A percentile compares a stretch with the other conserved stretches of the same genome.
These are phyloP conservation scores for Boletales sp. DNA, from an alignment of 768 basidiomycete species.

Conservation along the genomic window DNA sequence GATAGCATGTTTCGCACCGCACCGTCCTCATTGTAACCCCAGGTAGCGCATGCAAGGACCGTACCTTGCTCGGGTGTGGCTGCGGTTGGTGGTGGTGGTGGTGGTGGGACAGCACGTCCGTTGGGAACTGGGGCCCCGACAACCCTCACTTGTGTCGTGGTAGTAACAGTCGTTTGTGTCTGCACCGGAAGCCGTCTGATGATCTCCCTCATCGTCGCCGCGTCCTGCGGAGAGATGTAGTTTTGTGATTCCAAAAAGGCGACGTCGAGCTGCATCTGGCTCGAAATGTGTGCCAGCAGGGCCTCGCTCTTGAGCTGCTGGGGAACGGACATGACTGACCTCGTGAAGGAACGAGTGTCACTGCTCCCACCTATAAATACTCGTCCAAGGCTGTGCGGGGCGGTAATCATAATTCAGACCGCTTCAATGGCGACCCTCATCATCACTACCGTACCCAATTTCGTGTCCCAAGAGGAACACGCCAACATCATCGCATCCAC, in stretches of 20 bases:
- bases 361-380: constrained; percentile 9
- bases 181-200: constrained; percentile 41
- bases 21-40: constrained; percentile 65
- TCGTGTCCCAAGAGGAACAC: constrained; percentile 66
- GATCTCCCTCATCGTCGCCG: constrained; percentile 38
- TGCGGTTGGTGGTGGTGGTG: constrained; percentile 9
- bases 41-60: constrained; percentile 49
- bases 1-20: constrained; percentile 31
- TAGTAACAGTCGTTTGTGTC: constrained; percentile 16
- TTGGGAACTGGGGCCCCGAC: neutral
- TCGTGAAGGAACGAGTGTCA: neutral
- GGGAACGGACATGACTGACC: constrained; percentile 14
- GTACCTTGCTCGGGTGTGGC: constrained; percentile 3
- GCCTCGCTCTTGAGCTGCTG: constrained; percentile 21
- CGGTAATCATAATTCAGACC: no score
- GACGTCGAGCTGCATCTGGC: constrained; percentile 54
- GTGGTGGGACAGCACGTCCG: constrained; percentile 17
- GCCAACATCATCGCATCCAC: constrained; percentile 67
- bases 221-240: constrained; percentile 49
- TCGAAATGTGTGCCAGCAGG: constrained; percentile 52
- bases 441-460: constrained; percentile 41
- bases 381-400: constrained; percentile 8
- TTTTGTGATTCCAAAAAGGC: constrained; percentile 55
- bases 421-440: constrained; percentile 21
- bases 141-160: constrained; percentile 10